These are phyloP conservation scores for Nicotiana sylvestris DNA, from an alignment of 257 asterid species.

Conservation along the genomic window DNA sequence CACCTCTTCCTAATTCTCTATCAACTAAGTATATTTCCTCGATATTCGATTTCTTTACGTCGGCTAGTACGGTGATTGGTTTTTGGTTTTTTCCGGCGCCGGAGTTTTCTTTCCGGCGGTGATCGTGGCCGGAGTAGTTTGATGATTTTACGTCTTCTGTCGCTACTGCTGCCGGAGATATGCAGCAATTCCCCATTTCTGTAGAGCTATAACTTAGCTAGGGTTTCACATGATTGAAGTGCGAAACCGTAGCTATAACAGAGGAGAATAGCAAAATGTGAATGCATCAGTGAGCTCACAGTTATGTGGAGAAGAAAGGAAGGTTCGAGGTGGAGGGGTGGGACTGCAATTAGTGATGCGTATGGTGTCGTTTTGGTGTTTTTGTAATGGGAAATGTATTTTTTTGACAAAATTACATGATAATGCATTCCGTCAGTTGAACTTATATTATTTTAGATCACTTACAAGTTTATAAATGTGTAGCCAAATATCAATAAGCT, in stretches of 20 bases:
- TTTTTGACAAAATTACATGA: not conserved
- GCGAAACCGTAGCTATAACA: no score
- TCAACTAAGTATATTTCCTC: conserved; percentile 68
- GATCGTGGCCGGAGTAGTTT: conserved; percentile 71
- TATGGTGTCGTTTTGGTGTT: conserved; percentile 41
- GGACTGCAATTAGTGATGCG: conserved; percentile 14
- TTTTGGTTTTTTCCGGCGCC: conserved; percentile 34
- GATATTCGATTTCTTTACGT: conserved; percentile 56
- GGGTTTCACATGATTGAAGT: conserved; percentile 4
- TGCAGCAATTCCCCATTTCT: conserved; percentile 70
- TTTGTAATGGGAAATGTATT: conserved; percentile 24
- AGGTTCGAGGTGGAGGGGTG: not conserved
- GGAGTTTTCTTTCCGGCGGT: conserved; percentile 51
- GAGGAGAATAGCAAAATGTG: no score
- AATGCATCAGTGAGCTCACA: no score
- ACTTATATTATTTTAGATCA: no score
- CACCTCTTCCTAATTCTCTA: conserved; percentile 86
- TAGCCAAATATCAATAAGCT: no score
- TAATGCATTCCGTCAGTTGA: no score
- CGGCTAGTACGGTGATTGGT: conserved; percentile 53
- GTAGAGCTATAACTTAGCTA: conserved; percentile 20
- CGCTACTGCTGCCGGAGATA: conserved; percentile 95
- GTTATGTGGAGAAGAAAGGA: no score
- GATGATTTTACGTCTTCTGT: conserved; percentile 78
- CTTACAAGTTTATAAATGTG: no score